These are phyloP conservation scores for Globisporangium cylindrosporum DNA, from an alignment of 352 stramenopile species.

Conservation along the genomic window DNA sequence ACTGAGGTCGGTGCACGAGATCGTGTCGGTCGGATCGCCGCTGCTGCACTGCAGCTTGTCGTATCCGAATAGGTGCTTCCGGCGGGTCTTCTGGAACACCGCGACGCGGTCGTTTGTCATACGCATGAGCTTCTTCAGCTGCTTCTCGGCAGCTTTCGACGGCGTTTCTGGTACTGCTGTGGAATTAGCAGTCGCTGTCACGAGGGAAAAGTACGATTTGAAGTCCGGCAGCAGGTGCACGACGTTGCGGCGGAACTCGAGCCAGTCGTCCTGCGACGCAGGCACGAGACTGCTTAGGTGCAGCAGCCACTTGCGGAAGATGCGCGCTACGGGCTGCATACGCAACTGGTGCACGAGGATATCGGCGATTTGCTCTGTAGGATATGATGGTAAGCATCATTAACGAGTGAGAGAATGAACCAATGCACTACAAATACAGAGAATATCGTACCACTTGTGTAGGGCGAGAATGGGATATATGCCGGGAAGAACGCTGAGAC, in stretches of 20 bases:
- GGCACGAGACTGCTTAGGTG: constrained; percentile 46
- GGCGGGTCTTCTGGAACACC: constrained; percentile 44
- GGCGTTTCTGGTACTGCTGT: constrained; percentile 6
- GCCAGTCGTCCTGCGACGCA: constrained; percentile 55
- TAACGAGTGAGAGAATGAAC: neutral
- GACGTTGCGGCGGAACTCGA: constrained; percentile 55
- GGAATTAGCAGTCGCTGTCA: neutral
- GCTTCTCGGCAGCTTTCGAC: constrained; percentile 19
- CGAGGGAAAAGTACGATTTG: constrained; percentile 18
- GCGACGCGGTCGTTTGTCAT: constrained; percentile 35
- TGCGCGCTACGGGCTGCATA: constrained; percentile 31
- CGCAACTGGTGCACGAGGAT: constrained; percentile 58
- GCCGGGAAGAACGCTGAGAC: constrained; percentile 47
- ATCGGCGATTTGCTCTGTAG: constrained; percentile 47
- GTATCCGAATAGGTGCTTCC: constrained; percentile 63
- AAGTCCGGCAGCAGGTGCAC: constrained; percentile 60
- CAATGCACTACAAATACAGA: neutral
- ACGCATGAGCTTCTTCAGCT: constrained; percentile 26
- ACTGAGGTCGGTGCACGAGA: constrained; percentile 60
- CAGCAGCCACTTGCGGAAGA: constrained; percentile 57
- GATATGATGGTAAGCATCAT: constrained; percentile 8
- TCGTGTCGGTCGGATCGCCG: constrained; percentile 34
- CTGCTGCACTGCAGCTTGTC: constrained; percentile 36
- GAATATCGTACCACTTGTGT: constrained; percentile 35
- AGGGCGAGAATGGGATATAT: constrained; percentile 59